Evolutionary conservation across 176 grass and related monocot species (phyloP).

Genomic region (Ensete glaucum): DNA sequence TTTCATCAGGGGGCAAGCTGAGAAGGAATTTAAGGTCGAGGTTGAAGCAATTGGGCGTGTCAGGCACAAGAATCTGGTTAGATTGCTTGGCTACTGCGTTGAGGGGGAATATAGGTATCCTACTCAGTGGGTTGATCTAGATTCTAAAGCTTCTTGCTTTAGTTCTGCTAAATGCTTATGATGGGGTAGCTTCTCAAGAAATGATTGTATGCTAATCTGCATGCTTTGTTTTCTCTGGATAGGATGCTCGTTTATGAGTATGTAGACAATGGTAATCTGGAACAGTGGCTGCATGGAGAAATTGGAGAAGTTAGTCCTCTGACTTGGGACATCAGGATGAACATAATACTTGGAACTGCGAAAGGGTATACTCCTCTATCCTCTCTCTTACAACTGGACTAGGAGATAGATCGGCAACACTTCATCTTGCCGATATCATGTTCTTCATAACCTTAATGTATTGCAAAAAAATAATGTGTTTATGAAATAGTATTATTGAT

Average conservation of each 20-base stretch:
- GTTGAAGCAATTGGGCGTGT: conserved; percentile 76
- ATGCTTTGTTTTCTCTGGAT: not conserved
- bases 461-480: not conserved
- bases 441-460: not conserved
- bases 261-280: conserved; percentile 77
- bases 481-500: not conserved
- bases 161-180: not conserved
- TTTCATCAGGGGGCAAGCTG: conserved; percentile 58
- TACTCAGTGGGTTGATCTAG: not conserved
- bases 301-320: conserved; percentile 48
- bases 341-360: conserved; percentile 83
- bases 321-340: conserved; percentile 89
- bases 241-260: conserved; percentile 90
- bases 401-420: not conserved
- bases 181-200: not conserved
- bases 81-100: conserved; percentile 78
- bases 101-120: conserved; percentile 72
- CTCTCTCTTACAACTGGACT: not conserved
- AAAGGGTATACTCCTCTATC: conserved; percentile 42
- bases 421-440: not conserved
- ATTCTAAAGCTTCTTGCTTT: not conserved
- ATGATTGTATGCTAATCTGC: not conserved
- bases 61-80: conserved; percentile 87
- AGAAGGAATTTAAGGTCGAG: conserved; percentile 80
- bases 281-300: conserved; percentile 71